Evolutionary conservation across 208 protist genomes (phyloP).

Genomic region (Leishmania major): DNA sequence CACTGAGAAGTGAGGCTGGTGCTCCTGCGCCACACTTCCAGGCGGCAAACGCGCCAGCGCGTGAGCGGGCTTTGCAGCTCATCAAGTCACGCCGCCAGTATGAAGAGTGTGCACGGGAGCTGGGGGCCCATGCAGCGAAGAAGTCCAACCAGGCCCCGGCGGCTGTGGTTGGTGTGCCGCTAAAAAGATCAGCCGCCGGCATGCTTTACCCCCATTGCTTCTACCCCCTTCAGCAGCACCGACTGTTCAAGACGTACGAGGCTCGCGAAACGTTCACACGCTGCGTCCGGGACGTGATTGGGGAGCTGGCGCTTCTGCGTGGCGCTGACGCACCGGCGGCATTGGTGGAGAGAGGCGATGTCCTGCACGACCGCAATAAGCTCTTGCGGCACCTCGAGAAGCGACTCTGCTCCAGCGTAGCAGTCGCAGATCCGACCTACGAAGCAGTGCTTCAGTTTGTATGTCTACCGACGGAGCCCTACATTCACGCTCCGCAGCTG

Average conservation of each 20-base stretch:
- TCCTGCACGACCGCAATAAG: not conserved
- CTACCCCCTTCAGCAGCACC: constrained; percentile 17
- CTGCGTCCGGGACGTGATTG: constrained; percentile 9
- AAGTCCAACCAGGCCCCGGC: not conserved
- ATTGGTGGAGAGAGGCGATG: not conserved
- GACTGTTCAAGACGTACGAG: constrained; percentile 27
- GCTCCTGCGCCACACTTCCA: not conserved
- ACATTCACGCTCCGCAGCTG: not conserved
- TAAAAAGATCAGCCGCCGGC: not conserved
- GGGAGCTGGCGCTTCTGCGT: constrained; percentile 4
- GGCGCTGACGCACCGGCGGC: not conserved
- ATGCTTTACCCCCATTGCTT: constrained; percentile 17
- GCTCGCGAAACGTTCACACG: constrained; percentile 19
- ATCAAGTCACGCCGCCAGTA: constrained; percentile 4
- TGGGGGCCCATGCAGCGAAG: not conserved
- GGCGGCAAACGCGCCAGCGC: not conserved
- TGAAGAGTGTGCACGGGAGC: not conserved
- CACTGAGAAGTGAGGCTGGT: not conserved
- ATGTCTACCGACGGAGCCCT: not conserved
- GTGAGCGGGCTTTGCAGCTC: constrained; percentile 8
- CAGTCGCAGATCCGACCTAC: not conserved
- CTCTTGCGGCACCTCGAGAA: constrained; percentile 8
- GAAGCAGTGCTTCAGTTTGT: constrained; percentile 1
- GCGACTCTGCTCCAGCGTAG: not conserved
- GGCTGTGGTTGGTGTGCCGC: not conserved